A percentile compares a stretch with the other conserved stretches of the same genome.
Evolutionary conservation across 2,329 filamentous ascomycete species (phyloP).

Genomic region (Alternaria consortialis): DNA sequence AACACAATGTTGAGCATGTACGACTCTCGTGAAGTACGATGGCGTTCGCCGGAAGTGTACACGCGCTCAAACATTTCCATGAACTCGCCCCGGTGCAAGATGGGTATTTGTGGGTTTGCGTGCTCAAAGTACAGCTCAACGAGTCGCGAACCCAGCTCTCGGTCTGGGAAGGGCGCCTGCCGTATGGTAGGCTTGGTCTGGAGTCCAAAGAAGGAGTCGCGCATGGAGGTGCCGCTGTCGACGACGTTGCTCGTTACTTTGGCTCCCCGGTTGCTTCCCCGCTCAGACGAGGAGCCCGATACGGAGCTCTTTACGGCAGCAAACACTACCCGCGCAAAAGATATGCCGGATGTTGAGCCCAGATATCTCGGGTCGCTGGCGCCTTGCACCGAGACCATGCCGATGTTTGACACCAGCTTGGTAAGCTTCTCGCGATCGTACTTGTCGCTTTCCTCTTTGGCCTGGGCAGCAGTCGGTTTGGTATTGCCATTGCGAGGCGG

Average conservation of each 20-base stretch:
- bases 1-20: slow-evolving; percentile 98
- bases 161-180: slow-evolving; percentile 83
- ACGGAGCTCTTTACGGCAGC: slow-evolving; percentile 86
- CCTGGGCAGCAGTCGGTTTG: slow-evolving; percentile 25
- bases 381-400: slow-evolving; percentile 80
- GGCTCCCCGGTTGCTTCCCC: slow-evolving; percentile 67
- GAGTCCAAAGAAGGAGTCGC: slow-evolving; percentile 96
- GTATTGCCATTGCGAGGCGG: slow-evolving; percentile 36
- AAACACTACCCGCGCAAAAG: slow-evolving; percentile 92
- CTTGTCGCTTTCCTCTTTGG: slow-evolving; percentile 55
- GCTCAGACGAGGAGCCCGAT: slow-evolving; percentile 66
- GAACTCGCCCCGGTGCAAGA: slow-evolving; percentile 88
- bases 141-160: slow-evolving; percentile 75
- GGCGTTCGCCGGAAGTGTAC: slow-evolving; percentile 73
- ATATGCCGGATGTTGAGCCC: slow-evolving; percentile 88
- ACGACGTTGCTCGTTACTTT: slow-evolving; percentile 59
- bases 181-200: slow-evolving; percentile 90
- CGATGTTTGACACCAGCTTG: slow-evolving; percentile 73
- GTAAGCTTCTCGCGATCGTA: slow-evolving; percentile 70
- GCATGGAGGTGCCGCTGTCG: slow-evolving; percentile 78
- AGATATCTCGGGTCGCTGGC: slow-evolving; percentile 81
- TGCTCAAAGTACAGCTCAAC: slow-evolving; percentile 92
- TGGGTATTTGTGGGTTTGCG: slow-evolving; percentile 94
- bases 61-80: slow-evolving; percentile 86
- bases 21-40: slow-evolving; percentile 79